phyloP scores from a whole-genome alignment of 805 yeast genomes.

The Grigorovia jiainica region DNA sequence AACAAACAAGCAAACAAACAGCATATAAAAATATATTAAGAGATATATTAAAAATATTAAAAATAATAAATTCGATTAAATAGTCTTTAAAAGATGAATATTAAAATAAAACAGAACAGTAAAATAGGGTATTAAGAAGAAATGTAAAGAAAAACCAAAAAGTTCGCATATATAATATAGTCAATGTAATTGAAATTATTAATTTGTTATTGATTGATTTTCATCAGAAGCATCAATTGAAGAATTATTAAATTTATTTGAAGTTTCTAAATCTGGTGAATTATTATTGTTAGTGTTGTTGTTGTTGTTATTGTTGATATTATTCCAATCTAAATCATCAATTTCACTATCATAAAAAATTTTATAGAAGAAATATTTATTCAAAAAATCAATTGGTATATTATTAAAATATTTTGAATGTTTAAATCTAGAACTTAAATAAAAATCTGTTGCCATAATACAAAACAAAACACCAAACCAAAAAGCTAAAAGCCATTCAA shows the following conservation, averaged over 20 bases:
- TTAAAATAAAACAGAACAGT: too few species aligned
- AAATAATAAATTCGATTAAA: too few species aligned
- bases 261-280: not conserved
- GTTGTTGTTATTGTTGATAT: not conserved
- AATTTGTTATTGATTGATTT: not conserved
- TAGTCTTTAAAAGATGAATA: too few species aligned
- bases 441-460: conserved; percentile 58
- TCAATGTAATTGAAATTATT: too few species aligned
- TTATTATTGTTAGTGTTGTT: too few species aligned
- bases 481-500: conserved; percentile 85
- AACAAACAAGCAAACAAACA: too few species aligned
- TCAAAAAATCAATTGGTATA: conserved; percentile 15
- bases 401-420: conserved; percentile 24
- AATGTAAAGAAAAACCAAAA: too few species aligned
- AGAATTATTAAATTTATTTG: not conserved
- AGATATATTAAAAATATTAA: too few species aligned
- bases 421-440: conserved; percentile 43
- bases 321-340: conserved; percentile 6
- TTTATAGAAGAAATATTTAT: conserved; percentile 21
- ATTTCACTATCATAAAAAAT: not conserved
- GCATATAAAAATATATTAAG: too few species aligned
- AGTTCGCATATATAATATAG: too few species aligned
- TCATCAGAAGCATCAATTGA: not conserved
- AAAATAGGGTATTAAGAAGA: too few species aligned
- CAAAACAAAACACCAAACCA: conserved; percentile 67